Evolutionary conservation across 352 stramenopile species (phyloP), one percentile per base, ranked within the genome.

Genomic region (Phytophthora pini): DNA sequence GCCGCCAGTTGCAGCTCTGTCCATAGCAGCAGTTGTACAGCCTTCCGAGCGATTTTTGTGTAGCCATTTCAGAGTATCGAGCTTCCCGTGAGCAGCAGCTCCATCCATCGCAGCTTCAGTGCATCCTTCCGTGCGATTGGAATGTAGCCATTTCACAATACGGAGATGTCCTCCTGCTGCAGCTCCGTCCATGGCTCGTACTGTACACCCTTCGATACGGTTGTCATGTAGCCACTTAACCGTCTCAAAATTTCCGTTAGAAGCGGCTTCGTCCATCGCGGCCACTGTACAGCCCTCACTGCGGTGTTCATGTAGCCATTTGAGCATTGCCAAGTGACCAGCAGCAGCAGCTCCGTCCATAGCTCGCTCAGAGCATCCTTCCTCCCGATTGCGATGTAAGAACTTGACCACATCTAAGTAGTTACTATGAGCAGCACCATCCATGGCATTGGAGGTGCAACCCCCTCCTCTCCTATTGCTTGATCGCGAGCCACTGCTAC

Each of bases 71-170:
- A 77, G 26, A n/a, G 46, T 72, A 8, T 74, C 56, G 2, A 79
- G 59, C 11, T 78, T 54, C 1, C 70, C 70, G 1, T 67, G 56
- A 0, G 26, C 58, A 6, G 77, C 71, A 5, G 77, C 77, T 38
- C 62, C 56, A 56, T 85, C 63, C 64, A 85, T 81, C 0, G 77
- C 74, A 26, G 57, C 58, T 5, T 38, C 60, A 2, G 77, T 80
- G 15, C 74, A 85, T n/a, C 70, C 73, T 47, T 76, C 70, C 0
- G 26, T 20, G 0, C 73, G 53, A n/a, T 77, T 71, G 4, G 24
- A 12, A 39, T 81, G 66, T 22, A 79, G 27, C 68, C 72, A 79
- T 51, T 76, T 64, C 17, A 77, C 58, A 2, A 79, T 52, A 5
- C 48, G 27, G 3, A 79, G 46, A 41, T 79, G 72, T 1, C 72